These are phyloP conservation scores for Rubia balearica DNA, from an alignment of 305 asterid species.

Conservation along the genomic window DNA sequence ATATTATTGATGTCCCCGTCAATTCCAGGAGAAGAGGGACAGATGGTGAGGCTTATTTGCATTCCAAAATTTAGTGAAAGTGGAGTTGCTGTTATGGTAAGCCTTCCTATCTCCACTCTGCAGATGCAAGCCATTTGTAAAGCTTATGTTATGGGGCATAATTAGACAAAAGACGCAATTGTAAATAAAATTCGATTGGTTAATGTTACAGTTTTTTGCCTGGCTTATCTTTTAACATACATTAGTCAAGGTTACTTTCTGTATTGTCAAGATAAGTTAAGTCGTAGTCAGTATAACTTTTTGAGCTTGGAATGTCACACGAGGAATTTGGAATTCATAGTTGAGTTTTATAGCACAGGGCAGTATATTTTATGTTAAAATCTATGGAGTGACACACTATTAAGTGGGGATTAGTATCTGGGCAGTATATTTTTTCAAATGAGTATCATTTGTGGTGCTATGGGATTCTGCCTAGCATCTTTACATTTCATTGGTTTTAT, in stretches of 20 bases:
- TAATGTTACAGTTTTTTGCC: neutral
- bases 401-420: neutral
- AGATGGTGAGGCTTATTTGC: constrained; percentile 67
- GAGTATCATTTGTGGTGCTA: neutral
- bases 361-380: too few relatives aligned
- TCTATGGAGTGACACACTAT: neutral
- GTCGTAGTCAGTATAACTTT: neutral
- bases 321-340: neutral
- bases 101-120: constrained; percentile 20
- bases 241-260: neutral
- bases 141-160: neutral
- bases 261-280: neutral
- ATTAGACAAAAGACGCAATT: neutral
- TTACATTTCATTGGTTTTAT: neutral
- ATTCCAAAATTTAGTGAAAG: constrained; percentile 80
- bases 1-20: neutral
- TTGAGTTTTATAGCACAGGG: neutral
- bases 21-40: constrained; percentile 78
- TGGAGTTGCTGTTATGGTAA: constrained; percentile 83
- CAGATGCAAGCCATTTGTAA: neutral
- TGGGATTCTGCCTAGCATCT: neutral
- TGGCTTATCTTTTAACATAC: neutral
- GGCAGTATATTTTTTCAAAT: too few relatives aligned
- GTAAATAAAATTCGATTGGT: neutral
- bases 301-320: neutral